These are phyloP conservation scores for Daldinia grandis DNA, from an alignment of 495 filamentous ascomycete species.

Conservation along the genomic window DNA sequence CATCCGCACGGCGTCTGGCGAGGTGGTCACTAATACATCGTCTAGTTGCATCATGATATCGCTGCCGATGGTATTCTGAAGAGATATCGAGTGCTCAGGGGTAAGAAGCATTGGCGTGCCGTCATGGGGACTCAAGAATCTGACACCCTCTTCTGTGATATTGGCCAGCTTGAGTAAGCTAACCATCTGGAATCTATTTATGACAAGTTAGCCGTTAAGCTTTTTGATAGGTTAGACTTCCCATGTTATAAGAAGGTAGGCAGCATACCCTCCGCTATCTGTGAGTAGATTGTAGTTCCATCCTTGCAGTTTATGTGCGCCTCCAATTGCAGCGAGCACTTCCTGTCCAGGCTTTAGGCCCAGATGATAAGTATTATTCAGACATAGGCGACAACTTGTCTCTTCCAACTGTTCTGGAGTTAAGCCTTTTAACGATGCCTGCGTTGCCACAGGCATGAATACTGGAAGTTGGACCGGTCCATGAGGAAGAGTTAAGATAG, in stretches of 20 bases:
- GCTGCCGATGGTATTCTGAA: conserved; percentile 96
- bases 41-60: conserved; percentile 99
- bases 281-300: conserved; percentile 96
- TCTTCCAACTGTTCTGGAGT: conserved; percentile 90
- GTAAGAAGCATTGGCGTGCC: conserved; percentile 97
- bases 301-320: conserved; percentile 91
- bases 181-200: conserved; percentile 93
- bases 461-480: conserved; percentile 88
- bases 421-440: conserved; percentile 92
- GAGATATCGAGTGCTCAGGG: conserved; percentile 93
- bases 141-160: conserved; percentile 94
- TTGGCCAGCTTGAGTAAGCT: conserved; percentile 92
- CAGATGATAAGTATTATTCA: conserved; percentile 98
- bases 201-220: conserved; percentile 10
- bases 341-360: conserved; percentile 93
- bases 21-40: conserved; percentile 95
- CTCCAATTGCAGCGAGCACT: conserved; percentile 83
- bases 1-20: conserved; percentile 85
- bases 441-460: conserved; percentile 99
- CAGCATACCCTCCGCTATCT: conserved; percentile 92
- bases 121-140: conserved; percentile 94
- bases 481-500: conserved; percentile 87
- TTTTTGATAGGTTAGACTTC: background rate
- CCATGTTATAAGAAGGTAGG: background rate
- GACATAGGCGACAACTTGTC: conserved; percentile 86